phyloP scores from a whole-genome alignment of 371 early-diverging fungal genomes.

The Actinomucor elegans region DNA sequence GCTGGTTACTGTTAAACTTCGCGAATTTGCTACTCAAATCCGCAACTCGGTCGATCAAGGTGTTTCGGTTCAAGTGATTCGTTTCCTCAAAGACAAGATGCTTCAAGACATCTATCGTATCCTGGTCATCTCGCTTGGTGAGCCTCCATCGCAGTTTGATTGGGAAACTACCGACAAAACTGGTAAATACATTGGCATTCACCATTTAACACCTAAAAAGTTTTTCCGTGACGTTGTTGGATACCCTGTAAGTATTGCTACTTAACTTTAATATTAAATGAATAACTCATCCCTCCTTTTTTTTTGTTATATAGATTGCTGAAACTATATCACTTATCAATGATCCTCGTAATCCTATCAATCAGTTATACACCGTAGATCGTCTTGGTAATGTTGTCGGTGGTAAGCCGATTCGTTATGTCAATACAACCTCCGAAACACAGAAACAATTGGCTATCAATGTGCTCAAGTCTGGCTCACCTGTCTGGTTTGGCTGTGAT shows the following conservation, averaged over 20 bases:
- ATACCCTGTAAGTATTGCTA: constrained; percentile 45
- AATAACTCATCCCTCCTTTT: background rate
- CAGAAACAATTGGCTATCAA: constrained; percentile 65
- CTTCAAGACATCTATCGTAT: constrained; percentile 73
- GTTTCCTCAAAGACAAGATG: constrained; percentile 56
- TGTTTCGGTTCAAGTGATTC: constrained; percentile 33
- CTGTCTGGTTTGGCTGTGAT: constrained; percentile 87
- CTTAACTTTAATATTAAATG: background rate
- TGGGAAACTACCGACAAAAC: constrained; percentile 76
- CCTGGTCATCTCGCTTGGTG: constrained; percentile 70
- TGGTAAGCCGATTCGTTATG: constrained; percentile 67
- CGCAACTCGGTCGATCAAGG: constrained; percentile 52
- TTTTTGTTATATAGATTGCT: constrained; percentile 50
- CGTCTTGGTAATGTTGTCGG: constrained; percentile 80
- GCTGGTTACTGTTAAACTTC: constrained; percentile 68
- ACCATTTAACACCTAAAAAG: constrained; percentile 62
- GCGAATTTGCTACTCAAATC: constrained; percentile 68
- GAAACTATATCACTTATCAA: constrained; percentile 74
- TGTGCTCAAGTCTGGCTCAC: constrained; percentile 60
- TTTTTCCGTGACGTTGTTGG: constrained; percentile 67
- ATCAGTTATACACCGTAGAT: constrained; percentile 69
- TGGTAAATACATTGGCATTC: constrained; percentile 60
- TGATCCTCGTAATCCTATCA: constrained; percentile 72
- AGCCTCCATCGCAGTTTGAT: constrained; percentile 71
- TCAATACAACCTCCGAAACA: constrained; percentile 60